These are phyloP conservation scores for Yarrowia sp. DNA, from an alignment of 805 yeast species.

Conservation along the genomic window DNA sequence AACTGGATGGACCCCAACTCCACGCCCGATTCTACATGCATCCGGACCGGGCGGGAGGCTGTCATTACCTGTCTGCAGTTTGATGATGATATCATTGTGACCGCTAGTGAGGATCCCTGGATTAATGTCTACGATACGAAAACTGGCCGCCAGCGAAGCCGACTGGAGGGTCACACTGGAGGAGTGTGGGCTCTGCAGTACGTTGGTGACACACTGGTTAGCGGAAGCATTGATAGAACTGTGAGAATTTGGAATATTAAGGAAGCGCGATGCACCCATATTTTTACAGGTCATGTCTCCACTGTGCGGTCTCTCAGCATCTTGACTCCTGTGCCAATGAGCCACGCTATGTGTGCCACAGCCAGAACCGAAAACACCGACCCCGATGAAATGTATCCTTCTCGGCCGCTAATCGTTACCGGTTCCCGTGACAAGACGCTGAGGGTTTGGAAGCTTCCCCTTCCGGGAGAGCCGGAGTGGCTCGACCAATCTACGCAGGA, in stretches of 20 bases:
- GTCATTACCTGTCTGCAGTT: conserved; percentile 96
- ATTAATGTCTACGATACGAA: conserved; percentile 81
- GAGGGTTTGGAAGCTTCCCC: conserved; percentile 84
- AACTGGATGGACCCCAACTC: conserved; percentile 84
- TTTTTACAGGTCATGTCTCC: conserved; percentile 89
- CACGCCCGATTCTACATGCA: conserved; percentile 68
- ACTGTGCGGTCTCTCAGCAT: conserved; percentile 93
- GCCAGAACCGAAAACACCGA: conserved; percentile 65
- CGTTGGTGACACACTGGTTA: conserved; percentile 76
- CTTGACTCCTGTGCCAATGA: conserved; percentile 60
- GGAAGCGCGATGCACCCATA: conserved; percentile 86
- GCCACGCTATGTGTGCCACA: conserved; percentile 50
- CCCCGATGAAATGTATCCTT: conserved; percentile 62
- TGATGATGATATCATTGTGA: conserved; percentile 86
- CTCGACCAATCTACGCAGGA: conserved; percentile 50
- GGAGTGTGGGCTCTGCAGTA: conserved; percentile 99
- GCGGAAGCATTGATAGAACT: conserved; percentile 94
- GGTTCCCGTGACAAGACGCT: conserved; percentile 88
- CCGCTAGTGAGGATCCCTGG: conserved; percentile 88
- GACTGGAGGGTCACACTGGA: conserved; percentile 88
- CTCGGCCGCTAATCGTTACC: conserved; percentile 75
- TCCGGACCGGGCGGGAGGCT: conserved; percentile 69
- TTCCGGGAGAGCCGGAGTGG: conserved; percentile 51
- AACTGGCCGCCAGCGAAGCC: conserved; percentile 68
- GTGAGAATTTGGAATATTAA: conserved; percentile 92